These are phyloP conservation scores for Lactifluus hygrophoroides DNA, from an alignment of 768 basidiomycete species.

Conservation along the genomic window DNA sequence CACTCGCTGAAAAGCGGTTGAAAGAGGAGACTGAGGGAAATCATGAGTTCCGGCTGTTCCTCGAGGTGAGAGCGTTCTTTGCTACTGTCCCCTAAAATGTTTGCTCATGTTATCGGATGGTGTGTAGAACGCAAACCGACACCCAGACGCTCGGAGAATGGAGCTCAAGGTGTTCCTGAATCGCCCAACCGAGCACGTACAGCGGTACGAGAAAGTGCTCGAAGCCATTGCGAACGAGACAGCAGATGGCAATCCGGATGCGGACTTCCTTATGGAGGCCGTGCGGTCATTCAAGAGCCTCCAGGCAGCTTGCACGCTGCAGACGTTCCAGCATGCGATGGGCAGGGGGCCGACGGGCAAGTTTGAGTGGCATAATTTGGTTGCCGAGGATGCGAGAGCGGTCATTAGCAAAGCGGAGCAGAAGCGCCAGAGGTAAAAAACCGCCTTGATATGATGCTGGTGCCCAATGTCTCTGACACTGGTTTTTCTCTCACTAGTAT, in stretches of 20 bases:
- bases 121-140: constrained; percentile 35
- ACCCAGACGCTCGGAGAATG: constrained; percentile 48
- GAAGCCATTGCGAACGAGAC: constrained; percentile 86
- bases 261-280: constrained; percentile 75
- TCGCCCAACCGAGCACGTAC: constrained; percentile 72
- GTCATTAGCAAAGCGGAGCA: constrained; percentile 61
- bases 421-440: constrained; percentile 80
- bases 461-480: neutral
- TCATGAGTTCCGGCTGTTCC: constrained; percentile 70
- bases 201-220: constrained; percentile 75
- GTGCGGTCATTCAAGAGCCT: constrained; percentile 77
- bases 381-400: constrained; percentile 55
- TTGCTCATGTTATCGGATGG: neutral
- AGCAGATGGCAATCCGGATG: constrained; percentile 68
- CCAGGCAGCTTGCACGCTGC: constrained; percentile 70
- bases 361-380: constrained; percentile 88
- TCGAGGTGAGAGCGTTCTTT: constrained; percentile 50
- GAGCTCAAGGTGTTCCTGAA: constrained; percentile 76
- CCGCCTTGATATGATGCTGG: constrained; percentile 1
- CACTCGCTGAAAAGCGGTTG: constrained; percentile 76
- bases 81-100: neutral
- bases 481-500: constrained; percentile 47
- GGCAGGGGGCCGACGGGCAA: constrained; percentile 70
- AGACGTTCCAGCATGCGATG: constrained; percentile 88
- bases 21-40: constrained; percentile 83